A percentile compares a stretch with the other conserved stretches of the same genome.
These are phyloP conservation scores for Chamaecrista fasciculata DNA, from an alignment of 306 rosid genomes.

Conservation along the genomic window DNA sequence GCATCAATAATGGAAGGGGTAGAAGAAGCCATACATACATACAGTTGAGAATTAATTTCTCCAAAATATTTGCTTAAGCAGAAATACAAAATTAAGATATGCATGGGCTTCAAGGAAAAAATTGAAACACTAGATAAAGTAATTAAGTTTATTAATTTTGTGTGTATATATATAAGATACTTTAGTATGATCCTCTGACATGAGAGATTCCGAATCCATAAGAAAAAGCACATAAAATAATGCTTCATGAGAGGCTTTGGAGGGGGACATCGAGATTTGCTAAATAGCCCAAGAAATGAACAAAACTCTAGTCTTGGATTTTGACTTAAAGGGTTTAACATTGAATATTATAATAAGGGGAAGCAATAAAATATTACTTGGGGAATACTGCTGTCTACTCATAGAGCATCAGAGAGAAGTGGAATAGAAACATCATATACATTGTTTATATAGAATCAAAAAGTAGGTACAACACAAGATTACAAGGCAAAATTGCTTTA, in stretches of 20 bases:
- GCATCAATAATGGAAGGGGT: not conserved
- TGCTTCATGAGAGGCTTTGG: conserved; percentile 28
- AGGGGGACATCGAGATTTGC: conserved; percentile 58
- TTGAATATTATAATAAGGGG: conserved; percentile 13
- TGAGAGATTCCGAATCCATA: no score
- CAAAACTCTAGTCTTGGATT: conserved; percentile 48
- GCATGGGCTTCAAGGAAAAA: no score
- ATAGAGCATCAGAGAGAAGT: conserved; percentile 39
- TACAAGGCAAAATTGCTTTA: conserved; percentile 25
- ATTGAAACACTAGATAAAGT: no score
- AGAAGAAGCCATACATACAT: no score
- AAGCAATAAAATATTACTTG: conserved; percentile 23
- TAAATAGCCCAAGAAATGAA: conserved; percentile 27
- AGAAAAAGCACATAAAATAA: conserved; percentile 40
- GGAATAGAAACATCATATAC: conserved; percentile 70
- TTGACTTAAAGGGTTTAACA: conserved; percentile 36
- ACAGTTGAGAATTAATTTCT: no score
- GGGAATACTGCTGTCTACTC: conserved; percentile 21
- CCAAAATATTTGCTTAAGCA: not conserved
- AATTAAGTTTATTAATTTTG: no score
- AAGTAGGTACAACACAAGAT: conserved; percentile 27
- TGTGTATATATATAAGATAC: no score
- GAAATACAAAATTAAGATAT: no score
- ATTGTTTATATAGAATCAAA: conserved; percentile 39
- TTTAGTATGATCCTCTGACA: no score